phyloP scores from a whole-genome alignment of 2,329 filamentous ascomycete genomes.

The Knufia petricola region DNA sequence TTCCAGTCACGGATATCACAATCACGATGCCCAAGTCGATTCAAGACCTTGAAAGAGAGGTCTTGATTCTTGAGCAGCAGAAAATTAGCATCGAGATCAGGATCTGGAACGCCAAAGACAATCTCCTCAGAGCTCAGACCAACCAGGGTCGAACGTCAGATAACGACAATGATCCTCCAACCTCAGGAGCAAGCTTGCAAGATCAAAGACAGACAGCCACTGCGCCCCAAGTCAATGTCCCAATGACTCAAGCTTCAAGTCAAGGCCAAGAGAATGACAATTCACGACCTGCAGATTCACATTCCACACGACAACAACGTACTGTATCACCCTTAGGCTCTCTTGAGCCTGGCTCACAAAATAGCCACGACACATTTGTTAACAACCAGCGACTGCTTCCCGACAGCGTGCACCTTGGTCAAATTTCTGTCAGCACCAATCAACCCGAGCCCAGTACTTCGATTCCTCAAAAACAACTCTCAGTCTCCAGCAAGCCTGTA shows the following conservation, averaged over 20 bases:
- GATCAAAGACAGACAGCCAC: neutral
- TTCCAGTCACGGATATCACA: neutral
- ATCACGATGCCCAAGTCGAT: neutral
- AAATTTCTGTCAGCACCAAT: neutral
- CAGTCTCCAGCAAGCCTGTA: neutral
- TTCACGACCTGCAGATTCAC: neutral
- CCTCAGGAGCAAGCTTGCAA: neutral
- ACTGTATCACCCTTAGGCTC: neutral
- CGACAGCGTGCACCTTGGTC: neutral
- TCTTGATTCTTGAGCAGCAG: neutral
- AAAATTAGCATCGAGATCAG: neutral
- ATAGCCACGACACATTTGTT: neutral
- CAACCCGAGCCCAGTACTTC: too few relatives aligned
- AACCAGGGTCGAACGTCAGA: neutral
- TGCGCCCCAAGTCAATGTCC: neutral
- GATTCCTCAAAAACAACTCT: too few relatives aligned
- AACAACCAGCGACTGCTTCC: neutral
- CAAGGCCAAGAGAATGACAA: neutral
- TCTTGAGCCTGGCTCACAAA: neutral
- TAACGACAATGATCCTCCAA: neutral
- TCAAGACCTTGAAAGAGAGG: neutral
- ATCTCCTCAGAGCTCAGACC: neutral
- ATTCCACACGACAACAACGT: neutral
- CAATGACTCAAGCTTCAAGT: neutral
- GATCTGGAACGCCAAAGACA: neutral